Evolutionary conservation across 768 basidiomycete genomes (phyloP).

Genomic region (Russula olivacea): DNA sequence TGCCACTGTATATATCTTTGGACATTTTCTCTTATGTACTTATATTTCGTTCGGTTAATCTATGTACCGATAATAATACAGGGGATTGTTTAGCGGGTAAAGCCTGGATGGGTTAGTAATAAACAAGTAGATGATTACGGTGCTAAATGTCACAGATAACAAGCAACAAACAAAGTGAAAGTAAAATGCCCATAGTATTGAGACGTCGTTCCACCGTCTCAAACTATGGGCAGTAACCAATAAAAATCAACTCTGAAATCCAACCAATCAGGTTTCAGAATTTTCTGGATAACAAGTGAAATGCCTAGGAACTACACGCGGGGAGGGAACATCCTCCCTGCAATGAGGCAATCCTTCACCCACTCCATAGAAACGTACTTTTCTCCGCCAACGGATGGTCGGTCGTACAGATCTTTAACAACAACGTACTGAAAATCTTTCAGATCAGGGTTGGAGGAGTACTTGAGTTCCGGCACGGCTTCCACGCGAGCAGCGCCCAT

Average conservation of each 20-base stretch:
- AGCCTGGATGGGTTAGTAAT: background rate
- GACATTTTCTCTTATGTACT: conserved; percentile 11
- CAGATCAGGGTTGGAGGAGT: conserved; percentile 34
- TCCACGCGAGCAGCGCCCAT: conserved; percentile 76
- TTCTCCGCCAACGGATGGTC: conserved; percentile 26
- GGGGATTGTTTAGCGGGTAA: background rate
- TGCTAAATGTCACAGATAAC: conserved; percentile 1
- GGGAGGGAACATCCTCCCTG: conserved; percentile 46
- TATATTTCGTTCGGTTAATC: background rate
- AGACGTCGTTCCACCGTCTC: background rate
- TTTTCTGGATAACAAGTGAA: background rate
- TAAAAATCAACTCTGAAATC: background rate
- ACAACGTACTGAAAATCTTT: conserved; percentile 56
- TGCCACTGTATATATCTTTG: background rate
- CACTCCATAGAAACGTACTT: conserved; percentile 53
- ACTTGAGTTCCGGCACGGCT: conserved; percentile 46
- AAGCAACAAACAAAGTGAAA: conserved; percentile 1
- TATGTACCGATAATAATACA: background rate
- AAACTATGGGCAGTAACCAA: background rate
- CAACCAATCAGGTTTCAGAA: background rate
- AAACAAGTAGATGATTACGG: conserved; percentile 7
- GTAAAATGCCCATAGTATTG: too few relatives aligned
- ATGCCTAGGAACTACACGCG: conserved; percentile 3
- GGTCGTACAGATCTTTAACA: conserved; percentile 42
- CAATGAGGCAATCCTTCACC: conserved; percentile 74